Percentiles rank a stretch among this genome's conserved stretches.
Conservation (phyloP, 495 filamentous ascomycete species). For the Amniculicola lignicola region DNA sequence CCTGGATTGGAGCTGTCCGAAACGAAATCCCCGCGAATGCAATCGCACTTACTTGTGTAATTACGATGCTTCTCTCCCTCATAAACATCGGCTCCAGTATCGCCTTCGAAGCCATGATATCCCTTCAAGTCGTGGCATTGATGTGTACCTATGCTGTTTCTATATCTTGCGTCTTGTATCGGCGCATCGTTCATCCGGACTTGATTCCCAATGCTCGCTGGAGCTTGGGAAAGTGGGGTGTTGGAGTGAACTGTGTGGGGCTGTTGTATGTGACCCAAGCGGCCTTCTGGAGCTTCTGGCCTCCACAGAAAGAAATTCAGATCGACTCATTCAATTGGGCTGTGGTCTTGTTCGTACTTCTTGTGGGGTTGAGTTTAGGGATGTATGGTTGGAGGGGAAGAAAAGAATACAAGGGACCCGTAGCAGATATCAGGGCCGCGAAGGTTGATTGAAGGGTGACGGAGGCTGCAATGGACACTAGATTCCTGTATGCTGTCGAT, state of each 20-base stretch:
- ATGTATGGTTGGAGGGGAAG: too few species aligned
- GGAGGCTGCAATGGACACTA: too few species aligned
- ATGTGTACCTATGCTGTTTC: constrained; percentile 24
- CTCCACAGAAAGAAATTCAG: constrained; percentile 8
- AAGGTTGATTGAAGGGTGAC: too few species aligned
- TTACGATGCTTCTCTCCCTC: constrained; percentile 54
- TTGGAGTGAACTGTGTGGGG: constrained; percentile 24
- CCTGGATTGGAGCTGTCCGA: constrained; percentile 45
- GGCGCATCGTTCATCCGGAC: constrained; percentile 12
- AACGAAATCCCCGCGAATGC: constrained; percentile 54
- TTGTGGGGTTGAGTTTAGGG: too few species aligned
- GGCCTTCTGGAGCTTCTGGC: constrained; percentile 20
- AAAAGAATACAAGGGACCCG: too few species aligned
- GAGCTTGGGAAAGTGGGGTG: constrained; percentile 19
- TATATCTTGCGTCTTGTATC: constrained; percentile 13
- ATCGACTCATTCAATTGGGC: constrained; percentile 27
- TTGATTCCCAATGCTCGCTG: constrained; percentile 20
- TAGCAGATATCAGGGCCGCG: too few species aligned
- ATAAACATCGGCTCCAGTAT: constrained; percentile 59
- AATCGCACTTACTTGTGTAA: constrained; percentile 46
- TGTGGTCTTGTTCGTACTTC: too few species aligned
- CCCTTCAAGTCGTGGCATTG: constrained; percentile 35
- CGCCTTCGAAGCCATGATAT: constrained; percentile 56
- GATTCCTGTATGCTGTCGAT: too few species aligned
- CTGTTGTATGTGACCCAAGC: constrained; percentile 17